Percentiles rank a stretch among this genome's conserved stretches.
These are phyloP conservation scores for Epichloe sp. DNA, from an alignment of 2,329 filamentous ascomycete genomes.

Conservation along the genomic window DNA sequence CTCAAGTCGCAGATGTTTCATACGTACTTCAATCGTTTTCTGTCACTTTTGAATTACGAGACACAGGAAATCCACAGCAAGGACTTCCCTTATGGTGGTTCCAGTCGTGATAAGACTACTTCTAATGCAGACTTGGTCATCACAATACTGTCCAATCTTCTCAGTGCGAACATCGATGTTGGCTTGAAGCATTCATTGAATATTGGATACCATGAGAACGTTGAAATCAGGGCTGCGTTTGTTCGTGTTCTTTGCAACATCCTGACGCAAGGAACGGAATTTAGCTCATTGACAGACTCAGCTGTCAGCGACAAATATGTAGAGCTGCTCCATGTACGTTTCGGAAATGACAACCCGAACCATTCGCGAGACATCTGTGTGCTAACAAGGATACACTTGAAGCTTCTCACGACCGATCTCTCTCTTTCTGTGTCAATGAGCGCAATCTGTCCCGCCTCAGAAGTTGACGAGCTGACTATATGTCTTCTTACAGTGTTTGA, in stretches of 20 bases:
- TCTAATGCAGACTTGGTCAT: conserved; percentile 51
- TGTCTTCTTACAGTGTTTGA: conserved; percentile 59
- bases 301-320: conserved; percentile 58
- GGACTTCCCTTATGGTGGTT: conserved; percentile 18
- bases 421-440: conserved; percentile 51
- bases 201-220: conserved; percentile 58
- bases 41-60: conserved; percentile 51
- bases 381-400: not conserved
- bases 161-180: conserved; percentile 60
- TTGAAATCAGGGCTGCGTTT: conserved; percentile 57
- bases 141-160: conserved; percentile 52
- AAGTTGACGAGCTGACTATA: conserved; percentile 56
- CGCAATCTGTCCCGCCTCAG: conserved; percentile 51
- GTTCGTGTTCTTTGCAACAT: conserved; percentile 60
- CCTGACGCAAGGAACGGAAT: conserved; percentile 57
- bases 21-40: conserved; percentile 56
- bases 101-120: conserved; percentile 37
- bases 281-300: conserved; percentile 53
- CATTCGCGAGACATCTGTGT: not conserved
- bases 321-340: conserved; percentile 40
- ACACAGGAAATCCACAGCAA: conserved; percentile 24
- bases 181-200: conserved; percentile 56
- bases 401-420: conserved; percentile 50
- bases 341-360: not conserved
- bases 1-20: conserved; percentile 60